phyloP scores from a whole-genome alignment of 768 basidiomycete species.

The Ramaria sp. region DNA sequence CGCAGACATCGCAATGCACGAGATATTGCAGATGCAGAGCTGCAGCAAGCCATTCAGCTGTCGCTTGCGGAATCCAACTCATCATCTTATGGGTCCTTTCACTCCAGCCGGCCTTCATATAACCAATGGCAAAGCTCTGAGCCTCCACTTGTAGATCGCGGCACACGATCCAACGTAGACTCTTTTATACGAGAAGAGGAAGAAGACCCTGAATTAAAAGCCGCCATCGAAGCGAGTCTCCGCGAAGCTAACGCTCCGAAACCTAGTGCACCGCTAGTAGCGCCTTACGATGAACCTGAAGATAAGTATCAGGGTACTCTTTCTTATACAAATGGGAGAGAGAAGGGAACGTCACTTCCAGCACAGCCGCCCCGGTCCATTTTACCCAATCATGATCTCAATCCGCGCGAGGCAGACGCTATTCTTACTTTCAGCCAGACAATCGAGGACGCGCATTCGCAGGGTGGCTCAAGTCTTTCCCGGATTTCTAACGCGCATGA shows the following conservation, averaged over 20 bases:
- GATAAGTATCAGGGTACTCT: slow-evolving; percentile 25
- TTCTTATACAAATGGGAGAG: not conserved
- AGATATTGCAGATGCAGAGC: slow-evolving; percentile 71
- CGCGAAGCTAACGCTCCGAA: slow-evolving; percentile 71
- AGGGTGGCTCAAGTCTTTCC: slow-evolving; percentile 67
- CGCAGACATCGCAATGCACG: slow-evolving; percentile 42
- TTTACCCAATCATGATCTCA: slow-evolving; percentile 70
- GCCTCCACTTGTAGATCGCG: slow-evolving; percentile 54
- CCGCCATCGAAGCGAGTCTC: slow-evolving; percentile 92
- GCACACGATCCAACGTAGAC: slow-evolving; percentile 30
- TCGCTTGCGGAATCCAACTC: slow-evolving; percentile 46
- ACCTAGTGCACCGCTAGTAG: slow-evolving; percentile 63
- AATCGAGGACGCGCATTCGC: slow-evolving; percentile 70
- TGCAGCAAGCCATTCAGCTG: slow-evolving; percentile 87
- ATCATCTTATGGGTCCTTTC: slow-evolving; percentile 52
- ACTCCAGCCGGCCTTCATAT: slow-evolving; percentile 30
- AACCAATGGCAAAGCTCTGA: slow-evolving; percentile 52
- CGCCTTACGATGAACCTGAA: slow-evolving; percentile 19
- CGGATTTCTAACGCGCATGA: slow-evolving; percentile 78
- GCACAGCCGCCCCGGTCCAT: slow-evolving; percentile 26
- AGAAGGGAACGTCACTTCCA: not conserved
- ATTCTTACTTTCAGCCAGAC: slow-evolving; percentile 89
- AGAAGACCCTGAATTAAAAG: slow-evolving; percentile 83
- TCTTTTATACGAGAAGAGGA: slow-evolving; percentile 40
- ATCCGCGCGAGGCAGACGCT: slow-evolving; percentile 70